A percentile compares a stretch with the other conserved stretches of the same genome.
These are phyloP conservation scores for Wallacemonas collosoma DNA, from an alignment of 208 protist genomes.

Conservation along the genomic window DNA sequence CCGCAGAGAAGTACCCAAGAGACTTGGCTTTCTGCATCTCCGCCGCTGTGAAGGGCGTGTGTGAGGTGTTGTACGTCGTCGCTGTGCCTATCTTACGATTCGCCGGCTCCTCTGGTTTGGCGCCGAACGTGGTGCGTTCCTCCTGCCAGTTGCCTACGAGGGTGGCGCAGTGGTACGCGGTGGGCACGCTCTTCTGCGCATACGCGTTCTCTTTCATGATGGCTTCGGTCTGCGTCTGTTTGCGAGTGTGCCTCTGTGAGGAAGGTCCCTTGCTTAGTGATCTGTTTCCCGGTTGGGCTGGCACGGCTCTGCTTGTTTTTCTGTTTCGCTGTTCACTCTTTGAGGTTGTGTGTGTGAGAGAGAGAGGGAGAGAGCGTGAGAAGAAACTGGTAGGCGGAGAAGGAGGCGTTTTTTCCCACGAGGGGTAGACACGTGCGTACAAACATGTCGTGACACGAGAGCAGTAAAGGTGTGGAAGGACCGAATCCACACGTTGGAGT, in stretches of 20 bases:
- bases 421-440: too few species aligned
- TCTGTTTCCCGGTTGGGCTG: too few species aligned
- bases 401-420: too few species aligned
- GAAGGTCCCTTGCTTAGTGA: too few species aligned
- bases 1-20: slow-evolving; percentile 52
- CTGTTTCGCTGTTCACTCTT: too few species aligned
- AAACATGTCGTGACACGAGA: too few species aligned
- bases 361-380: too few species aligned
- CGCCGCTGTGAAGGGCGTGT: slow-evolving; percentile 36
- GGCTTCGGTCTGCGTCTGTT: background rate
- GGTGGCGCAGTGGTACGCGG: slow-evolving; percentile 84
- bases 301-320: too few species aligned
- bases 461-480: too few species aligned
- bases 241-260: background rate
- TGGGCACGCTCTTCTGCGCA: slow-evolving; percentile 49
- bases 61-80: slow-evolving; percentile 68
- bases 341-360: too few species aligned
- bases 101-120: slow-evolving; percentile 14
- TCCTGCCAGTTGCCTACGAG: slow-evolving; percentile 90
- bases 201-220: slow-evolving; percentile 15
- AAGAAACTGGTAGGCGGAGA: too few species aligned
- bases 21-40: slow-evolving; percentile 50
- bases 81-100: slow-evolving; percentile 23
- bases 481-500: too few species aligned
- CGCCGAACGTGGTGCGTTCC: slow-evolving; percentile 60